Base-by-base conservation (phyloP, 192 early-diverging fungal species). In the Kickxella alabastrina region DNA sequence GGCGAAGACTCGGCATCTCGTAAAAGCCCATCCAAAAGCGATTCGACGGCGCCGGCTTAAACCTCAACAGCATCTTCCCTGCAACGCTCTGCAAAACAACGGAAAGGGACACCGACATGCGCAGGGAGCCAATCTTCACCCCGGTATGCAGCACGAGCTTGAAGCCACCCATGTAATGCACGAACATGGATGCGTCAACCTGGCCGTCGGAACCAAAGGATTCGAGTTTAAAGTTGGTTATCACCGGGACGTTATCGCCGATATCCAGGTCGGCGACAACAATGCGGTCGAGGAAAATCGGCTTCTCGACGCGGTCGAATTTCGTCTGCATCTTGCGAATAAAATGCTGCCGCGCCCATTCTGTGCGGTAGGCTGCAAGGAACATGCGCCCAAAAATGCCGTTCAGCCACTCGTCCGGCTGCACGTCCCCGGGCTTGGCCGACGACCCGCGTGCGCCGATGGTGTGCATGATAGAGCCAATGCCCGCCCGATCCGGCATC, bases 21-120 rank as follows among this genome's bases (percentile, higher is more conserved):
- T 87, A 88, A 49, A 93, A 89, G 2, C 88, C 92, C 50, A 91
- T 63, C 92, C 92, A 95, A 13, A 88, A 68, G 6, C 92, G 80
- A 52, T 92, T 92, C 21, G 87, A 83, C 25, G 87, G 87, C 7
- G 86, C 84, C 0, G 87, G 83, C 50, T 89, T 89, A 55, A 93
- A 81, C 49, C 85, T 83, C 8, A 91, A 36, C 25, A 88, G 78
- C 43, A 90, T 53, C 41, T 85, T 85, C 1, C 91, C 92, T 3
- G 81, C 70, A 54, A 92, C 59, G n/a, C 77, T 73, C 45, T 84
- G 77, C 28, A 95, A 65, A 7, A 83, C 85, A 13, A 92, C 84
- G 6, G 85, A 79, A 6, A 95, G 78, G 1, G 87, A 87, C 6
- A 95, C 68, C 2, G 87, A 86, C 19, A 93, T 80, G 17, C 81